A percentile compares a stretch with the other conserved stretches of the same genome.
Conservation (phyloP, 2,329 filamentous ascomycete species). For the Fusarium sp. region DNA sequence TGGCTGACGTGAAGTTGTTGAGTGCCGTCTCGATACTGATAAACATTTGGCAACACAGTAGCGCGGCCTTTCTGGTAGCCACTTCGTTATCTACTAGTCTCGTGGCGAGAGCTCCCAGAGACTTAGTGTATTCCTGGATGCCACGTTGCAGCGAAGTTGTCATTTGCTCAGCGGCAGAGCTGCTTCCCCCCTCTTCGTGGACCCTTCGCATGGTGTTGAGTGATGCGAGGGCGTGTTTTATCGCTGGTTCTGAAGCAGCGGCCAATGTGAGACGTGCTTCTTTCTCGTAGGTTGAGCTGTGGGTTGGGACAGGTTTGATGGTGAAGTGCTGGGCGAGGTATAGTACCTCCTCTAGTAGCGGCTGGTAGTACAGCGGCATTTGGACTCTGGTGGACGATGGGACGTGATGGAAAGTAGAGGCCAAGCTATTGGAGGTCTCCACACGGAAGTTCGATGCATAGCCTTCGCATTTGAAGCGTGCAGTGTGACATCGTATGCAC, state of each 20-base stretch:
- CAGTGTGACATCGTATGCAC: not conserved
- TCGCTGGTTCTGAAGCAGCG: not conserved
- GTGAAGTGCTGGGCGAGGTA: not conserved
- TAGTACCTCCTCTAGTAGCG: not conserved
- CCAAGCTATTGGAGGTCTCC: not conserved
- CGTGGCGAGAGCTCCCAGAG: not conserved
- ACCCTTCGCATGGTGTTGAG: not conserved
- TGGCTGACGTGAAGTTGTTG: not conserved
- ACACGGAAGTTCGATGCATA: not conserved
- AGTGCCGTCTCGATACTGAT: not conserved
- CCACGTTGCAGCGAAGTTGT: not conserved
- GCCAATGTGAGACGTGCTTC: not conserved
- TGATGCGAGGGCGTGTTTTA: accelerated
- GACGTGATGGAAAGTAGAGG: too few relatives aligned
- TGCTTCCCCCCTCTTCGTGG: not conserved
- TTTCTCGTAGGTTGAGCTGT: not conserved
- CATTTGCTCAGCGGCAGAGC: not conserved
- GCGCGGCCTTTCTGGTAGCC: accelerated
- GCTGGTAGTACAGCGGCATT: not conserved
- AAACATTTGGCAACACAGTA: accelerated
- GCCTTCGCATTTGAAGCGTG: not conserved
- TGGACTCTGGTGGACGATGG: accelerated
- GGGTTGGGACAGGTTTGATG: not conserved
- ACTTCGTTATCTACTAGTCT: not conserved
- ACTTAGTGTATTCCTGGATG: not conserved